Evolutionary conservation across 139 green algal genomes (phyloP).

Genomic region (Pycnococcus provasolii): DNA sequence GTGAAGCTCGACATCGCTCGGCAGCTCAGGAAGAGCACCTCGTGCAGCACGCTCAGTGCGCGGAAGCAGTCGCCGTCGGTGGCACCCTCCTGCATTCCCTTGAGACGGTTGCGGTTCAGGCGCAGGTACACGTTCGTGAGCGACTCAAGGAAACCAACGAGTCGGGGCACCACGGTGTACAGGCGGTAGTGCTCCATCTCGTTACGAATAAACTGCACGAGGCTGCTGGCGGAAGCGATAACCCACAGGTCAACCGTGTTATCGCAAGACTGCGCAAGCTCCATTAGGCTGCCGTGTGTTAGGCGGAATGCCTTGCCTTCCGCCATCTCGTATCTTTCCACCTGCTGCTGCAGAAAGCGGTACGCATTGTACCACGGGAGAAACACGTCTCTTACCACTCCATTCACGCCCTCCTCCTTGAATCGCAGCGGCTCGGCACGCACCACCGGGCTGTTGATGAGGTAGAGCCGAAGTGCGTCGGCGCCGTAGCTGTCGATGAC

Average conservation of each 20-base stretch:
- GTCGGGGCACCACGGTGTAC: slow-evolving; percentile 66
- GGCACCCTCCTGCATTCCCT: slow-evolving; percentile 37
- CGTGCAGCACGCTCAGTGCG: neutral
- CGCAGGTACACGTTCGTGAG: slow-evolving; percentile 98
- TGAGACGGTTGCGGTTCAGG: slow-evolving; percentile 86
- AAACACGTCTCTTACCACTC: slow-evolving; percentile 92
- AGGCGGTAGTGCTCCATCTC: slow-evolving; percentile 97
- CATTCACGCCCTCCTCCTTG: slow-evolving; percentile 89
- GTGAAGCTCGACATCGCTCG: slow-evolving; percentile 93
- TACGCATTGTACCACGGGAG: slow-evolving; percentile 99
- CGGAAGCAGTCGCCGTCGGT: neutral
- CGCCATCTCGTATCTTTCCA: neutral
- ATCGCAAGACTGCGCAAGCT: slow-evolving; percentile 17
- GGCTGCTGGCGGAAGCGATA: slow-evolving; percentile 50
- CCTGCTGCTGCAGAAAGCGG: slow-evolving; percentile 49
- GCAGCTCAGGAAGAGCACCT: slow-evolving; percentile 8
- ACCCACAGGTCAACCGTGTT: slow-evolving; percentile 93
- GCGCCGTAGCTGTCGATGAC: slow-evolving; percentile 75
- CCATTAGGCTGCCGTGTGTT: neutral
- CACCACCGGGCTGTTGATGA: slow-evolving; percentile 94
- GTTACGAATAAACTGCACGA: slow-evolving; percentile 62
- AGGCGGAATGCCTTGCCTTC: neutral
- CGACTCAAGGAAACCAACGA: slow-evolving; percentile 80
- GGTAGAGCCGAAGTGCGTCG: slow-evolving; percentile 92
- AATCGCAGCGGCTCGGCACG: slow-evolving; percentile 83